Evolutionary conservation across 1,139 yeast genomes (phyloP).

Genomic region (Geotrichum bryndzae): DNA sequence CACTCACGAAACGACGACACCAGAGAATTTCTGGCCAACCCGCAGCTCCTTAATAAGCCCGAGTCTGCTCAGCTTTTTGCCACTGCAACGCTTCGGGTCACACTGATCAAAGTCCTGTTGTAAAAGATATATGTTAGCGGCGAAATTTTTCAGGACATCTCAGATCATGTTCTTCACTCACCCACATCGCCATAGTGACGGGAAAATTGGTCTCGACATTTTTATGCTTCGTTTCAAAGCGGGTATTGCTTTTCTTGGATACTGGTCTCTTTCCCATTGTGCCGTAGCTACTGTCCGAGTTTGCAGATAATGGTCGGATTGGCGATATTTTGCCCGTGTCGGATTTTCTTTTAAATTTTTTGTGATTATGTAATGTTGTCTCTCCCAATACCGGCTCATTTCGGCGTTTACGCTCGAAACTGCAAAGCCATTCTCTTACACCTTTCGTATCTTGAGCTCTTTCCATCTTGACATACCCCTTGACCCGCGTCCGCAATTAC

Average conservation of each 20-base stretch:
- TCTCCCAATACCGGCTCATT: background rate
- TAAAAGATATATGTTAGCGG: background rate
- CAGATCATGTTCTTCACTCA: constrained; percentile 17
- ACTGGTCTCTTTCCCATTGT: constrained; percentile 18
- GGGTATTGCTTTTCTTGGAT: constrained; percentile 13
- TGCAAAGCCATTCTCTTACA: too few species aligned
- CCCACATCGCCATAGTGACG: constrained; percentile 42
- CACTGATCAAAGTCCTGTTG: constrained; percentile 84
- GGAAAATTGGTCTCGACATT: constrained; percentile 28
- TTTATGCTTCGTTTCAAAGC: constrained; percentile 22
- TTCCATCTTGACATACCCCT: background rate
- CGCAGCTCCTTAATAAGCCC: constrained; percentile 75
- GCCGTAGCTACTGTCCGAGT: background rate
- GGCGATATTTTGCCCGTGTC: background rate
- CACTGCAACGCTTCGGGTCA: constrained; percentile 96
- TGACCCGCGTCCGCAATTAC: background rate
- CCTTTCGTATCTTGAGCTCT: too few species aligned
- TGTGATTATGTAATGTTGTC: background rate
- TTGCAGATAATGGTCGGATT: background rate
- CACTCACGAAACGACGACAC: constrained; percentile 66
- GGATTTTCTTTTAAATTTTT: background rate
- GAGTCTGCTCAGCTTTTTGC: constrained; percentile 83
- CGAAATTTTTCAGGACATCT: background rate
- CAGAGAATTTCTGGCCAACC: constrained; percentile 87
- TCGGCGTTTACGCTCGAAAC: background rate